Conservation (phyloP, 768 basidiomycete species). For the Suillus clintonianus region DNA sequence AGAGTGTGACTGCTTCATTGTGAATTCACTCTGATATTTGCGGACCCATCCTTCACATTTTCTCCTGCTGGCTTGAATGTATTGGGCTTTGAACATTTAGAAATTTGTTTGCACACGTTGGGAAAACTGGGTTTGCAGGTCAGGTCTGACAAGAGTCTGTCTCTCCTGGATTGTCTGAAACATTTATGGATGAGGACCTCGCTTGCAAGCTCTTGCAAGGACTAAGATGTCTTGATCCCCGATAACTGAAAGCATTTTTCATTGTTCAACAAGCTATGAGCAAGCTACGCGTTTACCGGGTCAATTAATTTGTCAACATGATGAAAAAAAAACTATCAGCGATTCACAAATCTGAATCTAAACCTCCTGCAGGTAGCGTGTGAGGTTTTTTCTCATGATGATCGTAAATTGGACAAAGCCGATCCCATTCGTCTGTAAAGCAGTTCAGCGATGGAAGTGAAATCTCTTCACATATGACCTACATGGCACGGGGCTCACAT, state of each 20-base stretch:
- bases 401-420: constrained; percentile 23
- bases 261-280: too few species aligned
- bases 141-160: background rate
- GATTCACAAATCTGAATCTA: background rate
- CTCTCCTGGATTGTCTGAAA: background rate
- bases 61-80: background rate
- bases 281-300: too few species aligned
- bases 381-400: background rate
- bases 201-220: background rate
- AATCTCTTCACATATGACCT: background rate
- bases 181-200: background rate
- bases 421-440: constrained; percentile 21
- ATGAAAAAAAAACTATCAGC: too few species aligned
- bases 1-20: background rate
- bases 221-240: too few species aligned
- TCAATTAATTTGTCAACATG: too few species aligned
- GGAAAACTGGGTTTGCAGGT: background rate
- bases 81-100: background rate
- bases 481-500: background rate
- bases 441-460: background rate
- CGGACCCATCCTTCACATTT: background rate
- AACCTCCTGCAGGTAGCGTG: background rate
- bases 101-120: background rate
- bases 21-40: background rate
- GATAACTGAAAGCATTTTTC: too few species aligned